Evolutionary conservation across 345 rosid genomes (phyloP).

Genomic region (Clausena lansium): DNA sequence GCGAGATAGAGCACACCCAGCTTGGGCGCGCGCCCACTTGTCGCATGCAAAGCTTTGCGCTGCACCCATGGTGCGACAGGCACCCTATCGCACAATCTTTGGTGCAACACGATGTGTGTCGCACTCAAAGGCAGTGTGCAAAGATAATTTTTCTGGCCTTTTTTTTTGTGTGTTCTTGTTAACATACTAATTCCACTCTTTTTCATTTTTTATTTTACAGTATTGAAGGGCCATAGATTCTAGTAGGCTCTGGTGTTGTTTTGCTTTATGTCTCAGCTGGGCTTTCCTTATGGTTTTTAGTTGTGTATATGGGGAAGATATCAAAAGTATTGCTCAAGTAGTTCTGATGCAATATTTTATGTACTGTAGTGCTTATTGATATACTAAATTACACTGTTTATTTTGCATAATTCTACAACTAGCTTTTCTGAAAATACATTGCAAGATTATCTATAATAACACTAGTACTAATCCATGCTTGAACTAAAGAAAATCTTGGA

Average conservation of each 20-base stretch:
- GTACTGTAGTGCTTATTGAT: neutral
- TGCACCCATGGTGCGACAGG: no score
- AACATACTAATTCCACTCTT: neutral
- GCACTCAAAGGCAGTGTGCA: no score
- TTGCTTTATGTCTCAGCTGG: conserved; percentile 93
- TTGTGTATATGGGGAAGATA: conserved; percentile 82
- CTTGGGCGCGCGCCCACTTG: no score
- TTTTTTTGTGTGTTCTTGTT: no score
- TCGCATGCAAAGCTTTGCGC: no score
- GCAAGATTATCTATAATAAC: neutral
- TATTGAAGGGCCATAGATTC: conserved; percentile 42
- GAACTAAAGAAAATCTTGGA: neutral
- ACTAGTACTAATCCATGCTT: neutral
- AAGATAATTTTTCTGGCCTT: no score
- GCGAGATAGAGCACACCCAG: no score
- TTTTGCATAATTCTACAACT: neutral
- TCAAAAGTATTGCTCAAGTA: conserved; percentile 70
- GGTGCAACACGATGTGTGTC: no score
- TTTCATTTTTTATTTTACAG: conserved; percentile 31
- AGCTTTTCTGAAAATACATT: neutral
- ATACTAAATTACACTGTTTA: neutral
- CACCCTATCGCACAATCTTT: no score
- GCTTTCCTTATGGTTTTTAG: conserved; percentile 82
- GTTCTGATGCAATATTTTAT: conserved; percentile 3
- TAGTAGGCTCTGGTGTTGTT: conserved; percentile 63